Evolutionary conservation across 2,329 filamentous ascomycete genomes (phyloP), one percentile per base, ranked within the genome.

Genomic region (Ceratocystis papillata): DNA sequence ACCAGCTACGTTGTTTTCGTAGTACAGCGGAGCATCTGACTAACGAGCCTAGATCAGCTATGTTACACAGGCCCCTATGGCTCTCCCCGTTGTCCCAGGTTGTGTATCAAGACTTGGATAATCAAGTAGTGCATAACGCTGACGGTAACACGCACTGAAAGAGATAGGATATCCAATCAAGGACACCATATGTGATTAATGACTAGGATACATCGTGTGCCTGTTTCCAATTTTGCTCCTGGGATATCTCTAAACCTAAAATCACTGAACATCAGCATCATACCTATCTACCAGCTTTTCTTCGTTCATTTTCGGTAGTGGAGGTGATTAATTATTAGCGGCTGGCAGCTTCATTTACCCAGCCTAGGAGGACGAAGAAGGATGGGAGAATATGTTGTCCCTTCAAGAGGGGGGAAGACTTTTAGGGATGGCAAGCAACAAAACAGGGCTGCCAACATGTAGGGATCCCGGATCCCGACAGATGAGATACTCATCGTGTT

Each of bases 381-480:
- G 48, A 28, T 53, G 48, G 15, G 48, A 53, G 48, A 28, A 3
- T 6, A 22, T n/a, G 17, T 3, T 15, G 48, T 25, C 22, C 48
- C 48, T 53, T 25, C 2, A 28, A 25, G 48, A 25, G 48, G 46
- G 46, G 48, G 22, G 3, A 28, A 28, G 48, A 22, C 55, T 20
- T 30, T 17, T 20, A 59, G 55, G 55, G 55, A 59, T 30, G 8
- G 30, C 12, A 2, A 1, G 22, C n/a, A 8, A 12, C 2, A 28
- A 37, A 37, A n/a, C 55, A 59, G 33, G 55, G 55, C 55, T 59
- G 55, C 55, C 28, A 22, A 15, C 25, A 59, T 59, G 28, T 28
- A 59, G 33, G 55, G 55, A 59, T 59, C 8, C n/a, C 25, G 55
- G 55, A 59, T 59, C n/a, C n/a, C 55, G 28, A 59, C 25, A 59